Base-by-base conservation (phyloP, 305 asterid species). In the Striga hermonthica region DNA sequence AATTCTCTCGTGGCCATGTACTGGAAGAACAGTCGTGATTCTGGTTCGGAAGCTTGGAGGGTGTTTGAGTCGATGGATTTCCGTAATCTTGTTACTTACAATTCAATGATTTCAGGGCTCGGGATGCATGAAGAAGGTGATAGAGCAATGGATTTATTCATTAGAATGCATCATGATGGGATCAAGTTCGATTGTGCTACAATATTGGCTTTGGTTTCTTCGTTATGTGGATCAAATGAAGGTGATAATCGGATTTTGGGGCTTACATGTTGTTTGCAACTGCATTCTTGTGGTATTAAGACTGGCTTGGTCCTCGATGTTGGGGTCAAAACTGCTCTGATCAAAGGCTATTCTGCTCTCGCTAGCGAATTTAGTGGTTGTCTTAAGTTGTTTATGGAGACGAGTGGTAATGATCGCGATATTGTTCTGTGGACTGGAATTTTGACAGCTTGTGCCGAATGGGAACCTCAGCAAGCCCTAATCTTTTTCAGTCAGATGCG, bases 1-100 rank as follows among this genome's bases (percentile, higher is more conserved):
- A 92, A 92, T 79, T 91, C 91, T 69, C 79, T 92, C 65, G 68
- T 89, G 9, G 79, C 85, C 47, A 82, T 87, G 86, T 90, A 90
- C 79, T 83, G 86, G 75, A 92, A 78, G 64, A 78, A 65, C 34
- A 50, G 76, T 61, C 16, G 65, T 36, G 69, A 14, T 8, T 28
- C 34, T 2, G 66, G 65, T 41, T 56, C 68, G 50, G 94, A 83
- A 72, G 88, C 87, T 28, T 82, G 84, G 94, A 82, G 70, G 76
- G 87, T 82, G 61, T 90, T 85, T 54, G 69, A 71, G 60, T 66
- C 56, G n/a, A 77, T 77, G 83, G 81, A 64, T 72, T 74, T 65
- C 16, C 80, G 65, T 11, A 92, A 89, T 72, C 72, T 83, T 70
- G 82, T 90, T 66, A 79, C 94, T 2, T 90, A 82, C 81, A 90